Evolutionary conservation across 495 filamentous ascomycete genomes (phyloP).

Genomic region (Penicillium crystallinum): DNA sequence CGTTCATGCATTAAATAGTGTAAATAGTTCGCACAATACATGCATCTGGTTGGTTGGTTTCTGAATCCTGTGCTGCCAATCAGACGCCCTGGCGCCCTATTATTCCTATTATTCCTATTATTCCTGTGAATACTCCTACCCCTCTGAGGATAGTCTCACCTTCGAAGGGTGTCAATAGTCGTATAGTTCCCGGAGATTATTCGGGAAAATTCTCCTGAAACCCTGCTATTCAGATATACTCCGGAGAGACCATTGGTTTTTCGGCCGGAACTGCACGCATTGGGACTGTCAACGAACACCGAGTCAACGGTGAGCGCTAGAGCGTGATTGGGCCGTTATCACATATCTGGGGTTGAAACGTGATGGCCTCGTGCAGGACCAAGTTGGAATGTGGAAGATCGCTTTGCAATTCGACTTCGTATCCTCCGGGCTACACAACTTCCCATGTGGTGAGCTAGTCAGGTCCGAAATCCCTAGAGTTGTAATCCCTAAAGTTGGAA

Average conservation of each 20-base stretch:
- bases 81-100: not conserved
- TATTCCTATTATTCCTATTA: not conserved
- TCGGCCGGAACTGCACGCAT: not conserved
- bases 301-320: not conserved
- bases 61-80: not conserved
- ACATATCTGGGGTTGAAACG: slow-evolving; percentile 1
- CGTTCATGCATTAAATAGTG: slow-evolving; percentile 33
- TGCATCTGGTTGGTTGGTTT: not conserved
- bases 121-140: slow-evolving; percentile 2
- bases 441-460: slow-evolving; percentile 4
- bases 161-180: not conserved
- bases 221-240: not conserved
- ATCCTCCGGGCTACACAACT: not conserved
- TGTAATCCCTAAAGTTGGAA: not conserved
- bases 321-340: slow-evolving; percentile 4
- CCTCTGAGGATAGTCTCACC: not conserved
- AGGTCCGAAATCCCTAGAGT: not conserved
- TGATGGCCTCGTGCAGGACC: slow-evolving; percentile 2
- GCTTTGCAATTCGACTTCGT: slow-evolving; percentile 3
- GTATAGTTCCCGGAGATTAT: slow-evolving; percentile 20
- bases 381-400: not conserved
- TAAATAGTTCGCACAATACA: slow-evolving; percentile 5
- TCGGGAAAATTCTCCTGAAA: slow-evolving; percentile 12
- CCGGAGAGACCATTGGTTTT: not conserved
- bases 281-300: no score